Base-by-base conservation (phyloP, 768 basidiomycete species). In the Panaeolus cyanescens region DNA sequence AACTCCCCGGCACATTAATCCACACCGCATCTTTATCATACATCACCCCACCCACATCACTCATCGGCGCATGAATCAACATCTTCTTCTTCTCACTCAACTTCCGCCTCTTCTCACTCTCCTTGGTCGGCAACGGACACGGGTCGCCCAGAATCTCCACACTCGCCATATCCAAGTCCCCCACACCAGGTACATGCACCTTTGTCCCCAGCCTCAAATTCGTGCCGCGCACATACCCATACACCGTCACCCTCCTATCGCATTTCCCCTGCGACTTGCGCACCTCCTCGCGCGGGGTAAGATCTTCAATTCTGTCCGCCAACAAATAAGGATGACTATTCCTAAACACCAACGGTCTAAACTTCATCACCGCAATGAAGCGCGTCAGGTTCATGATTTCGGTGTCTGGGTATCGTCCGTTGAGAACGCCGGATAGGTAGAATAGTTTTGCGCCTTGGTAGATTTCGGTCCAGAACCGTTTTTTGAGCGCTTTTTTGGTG, bases 11-110 rank as follows among this genome's bases (percentile, higher is more conserved):
- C 9, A 99, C 96, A 72, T 99, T 99, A 65, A 99, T 90, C 83
- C 93, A 99, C 2, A 99, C 96, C 0, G 95, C 94, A 70, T 99
- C 96, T 74, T 98, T 99, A 79, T 99, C 97, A 71, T 96, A 99
- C 75, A 92, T 86, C 58, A 99, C 87, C 2, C 96, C 97, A 10
- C 96, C 96, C 1, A 98, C 90, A 69, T 98, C 96, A 73, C 95
- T 97, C 97, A 99, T 99, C 1, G 97, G 97, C 15, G 97, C 97
- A 72, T 99, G 94, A 1, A 98, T 87, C 1, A 96, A 77, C 37
- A 94, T 71, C 71, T 92, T 96, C 74, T 91, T 93, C 80, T 97
- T 96, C 75, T 99, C 97, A 67, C 93, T 96, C 68, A 99, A 80
- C 74, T 93, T 96, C 63, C 96, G 77, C 63, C 93, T 75, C 77